Evolutionary conservation across 192 early-diverging fungal species (phyloP), one percentile per base, ranked within the genome.

Genomic region (Endogone sp.): DNA sequence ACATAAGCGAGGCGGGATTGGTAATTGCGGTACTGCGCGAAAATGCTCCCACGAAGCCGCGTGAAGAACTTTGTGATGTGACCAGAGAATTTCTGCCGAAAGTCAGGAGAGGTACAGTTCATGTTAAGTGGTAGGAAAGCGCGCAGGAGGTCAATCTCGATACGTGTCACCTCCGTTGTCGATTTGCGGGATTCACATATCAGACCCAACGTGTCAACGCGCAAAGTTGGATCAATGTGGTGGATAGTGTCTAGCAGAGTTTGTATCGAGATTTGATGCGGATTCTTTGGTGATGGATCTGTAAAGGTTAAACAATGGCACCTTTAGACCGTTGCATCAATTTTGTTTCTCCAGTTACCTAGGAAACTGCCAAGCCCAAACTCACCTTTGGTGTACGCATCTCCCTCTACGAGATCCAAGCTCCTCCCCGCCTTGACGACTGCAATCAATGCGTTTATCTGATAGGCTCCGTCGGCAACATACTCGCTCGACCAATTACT

Each of bases 151-250:
- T 79, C 70, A n/a, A 89, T 68, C 68, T 96, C 93, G 13, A 81
- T 76, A 8, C 64, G 65, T 24, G 82, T 85, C 25, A 91, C 82
- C 29, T 87, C 84, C 10, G 83, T 81, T 0, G 89, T 84, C 21
- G 85, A 80, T n/a, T 89, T 85, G 58, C 85, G 78, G 2, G 91
- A 85, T 65, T 95, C 95, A 70, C 93, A 94, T 9, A 96, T 75
- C 9, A 96, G 81, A 3, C 91, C 91, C 22, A 94, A 71, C 3
- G 90, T 89, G 61, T 96, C 93, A 10, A 87, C 82, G 3, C 95
- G 88, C 31, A 95, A 82, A 25, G 88, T 84, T 56, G 73, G 68
- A 64, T 94, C 93, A 2, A 82, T 83, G 71, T 94, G 91, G 56
- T 84, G 79, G 59, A 93, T 88, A 2, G 92, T 90, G 8, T 80